These are phyloP conservation scores for Chlamydomonas sp. DNA, from an alignment of 139 green algal species.

Conservation along the genomic window DNA sequence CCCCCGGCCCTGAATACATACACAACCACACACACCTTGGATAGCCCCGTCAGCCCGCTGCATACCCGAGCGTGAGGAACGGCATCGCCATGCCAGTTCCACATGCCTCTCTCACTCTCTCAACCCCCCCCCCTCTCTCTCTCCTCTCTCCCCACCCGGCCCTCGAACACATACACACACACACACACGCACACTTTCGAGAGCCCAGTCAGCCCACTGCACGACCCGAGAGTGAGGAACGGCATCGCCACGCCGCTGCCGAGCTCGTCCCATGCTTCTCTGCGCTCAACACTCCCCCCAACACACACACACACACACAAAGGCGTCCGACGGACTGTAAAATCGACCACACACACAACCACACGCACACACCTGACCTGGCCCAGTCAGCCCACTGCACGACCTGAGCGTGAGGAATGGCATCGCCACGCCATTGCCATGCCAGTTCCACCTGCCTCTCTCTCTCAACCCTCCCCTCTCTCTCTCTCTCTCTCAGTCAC, in stretches of 20 bases:
- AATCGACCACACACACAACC: no score
- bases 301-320: no score
- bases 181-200: no score
- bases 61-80: constrained; percentile 23
- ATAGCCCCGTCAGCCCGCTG: background rate
- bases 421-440: constrained; percentile 23
- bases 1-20: background rate
- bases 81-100: background rate
- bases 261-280: no score
- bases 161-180: background rate
- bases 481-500: background rate
- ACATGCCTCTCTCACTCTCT: background rate
- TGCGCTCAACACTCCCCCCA: no score
- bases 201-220: no score
- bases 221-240: no score
- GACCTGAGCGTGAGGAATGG: constrained; percentile 26
- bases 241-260: no score
- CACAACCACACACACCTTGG: background rate
- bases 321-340: no score
- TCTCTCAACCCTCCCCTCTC: no score
- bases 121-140: background rate
- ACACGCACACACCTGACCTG: background rate
- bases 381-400: background rate
- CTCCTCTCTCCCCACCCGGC: background rate
- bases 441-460: constrained; percentile 24